Evolutionary conservation across 1,284 basidiomycete genomes (phyloP), one percentile per base, ranked within the genome.

Genomic region (Moniliella sp.): DNA sequence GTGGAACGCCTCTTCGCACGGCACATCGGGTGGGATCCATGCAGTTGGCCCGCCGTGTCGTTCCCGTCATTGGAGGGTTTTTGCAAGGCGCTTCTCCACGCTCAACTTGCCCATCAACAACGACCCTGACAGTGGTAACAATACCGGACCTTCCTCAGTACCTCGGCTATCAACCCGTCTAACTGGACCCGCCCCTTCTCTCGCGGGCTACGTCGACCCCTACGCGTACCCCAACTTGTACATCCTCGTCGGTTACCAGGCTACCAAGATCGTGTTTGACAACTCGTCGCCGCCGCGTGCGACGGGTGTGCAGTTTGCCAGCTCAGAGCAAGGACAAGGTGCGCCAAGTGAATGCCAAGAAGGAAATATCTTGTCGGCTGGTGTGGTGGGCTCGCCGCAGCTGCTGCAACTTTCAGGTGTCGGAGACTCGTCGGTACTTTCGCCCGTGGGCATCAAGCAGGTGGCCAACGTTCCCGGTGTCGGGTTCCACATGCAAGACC

Each of bases 401-500:
- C 60, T 70, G 13, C 56, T 70, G 0, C 67, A 69, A 36, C 49
- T 69, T 3, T 2, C 68, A 69, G n/a, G 4, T 65, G 70, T 25
- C 68, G 69, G 4, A 44, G 60, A 30, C 49, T n/a, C 46, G 12
- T 51, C 61, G 10, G 45, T 68, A 1, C 57, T 71, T 8, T 39
- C 49, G 9, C 49, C 42, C 25, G 42, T 64, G n/a, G 62, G 62
- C 7, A 58, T 71, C n/a, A 50, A 58, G 1, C 34, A 62, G 3
- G 57, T 63, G 33, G 43, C 67, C 18, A 54, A 66, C 18, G 59
- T 70, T 10, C 62, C 65, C 4, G 67, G 67, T 3, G 68, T 70
- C 2, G 69, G 69, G 3, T 60, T 63, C 41, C 69, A 71, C 44
- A 48, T 68, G 5, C 68, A 69, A 34, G 69, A 70, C 34, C 69